Conservation (phyloP, 345 rosid genomes). For the Euphorbia peplus region DNA sequence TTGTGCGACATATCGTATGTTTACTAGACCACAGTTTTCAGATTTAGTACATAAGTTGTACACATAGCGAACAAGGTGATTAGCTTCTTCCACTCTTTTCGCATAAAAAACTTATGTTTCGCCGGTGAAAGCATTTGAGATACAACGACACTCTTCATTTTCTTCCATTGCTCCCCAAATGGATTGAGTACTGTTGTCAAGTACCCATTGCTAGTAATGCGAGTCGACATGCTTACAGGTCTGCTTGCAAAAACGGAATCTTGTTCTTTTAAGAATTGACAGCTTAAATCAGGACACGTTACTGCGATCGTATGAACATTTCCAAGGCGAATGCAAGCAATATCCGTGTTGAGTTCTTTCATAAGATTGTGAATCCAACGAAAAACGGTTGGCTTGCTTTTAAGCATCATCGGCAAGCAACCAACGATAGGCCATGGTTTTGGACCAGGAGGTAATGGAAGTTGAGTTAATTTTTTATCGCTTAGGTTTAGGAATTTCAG, state of each 20-base stretch:
- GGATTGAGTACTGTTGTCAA: conserved; percentile 31
- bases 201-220: conserved; percentile 28
- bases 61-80: conserved; percentile 35
- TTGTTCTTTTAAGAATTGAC: conserved; percentile 36
- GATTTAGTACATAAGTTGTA: conserved; percentile 22
- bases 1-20: conserved; percentile 7
- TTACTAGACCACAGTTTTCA: not conserved
- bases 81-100: conserved; percentile 41
- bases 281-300: conserved; percentile 33
- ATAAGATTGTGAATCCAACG: conserved; percentile 11
- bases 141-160: conserved; percentile 38
- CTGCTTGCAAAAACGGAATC: conserved; percentile 42
- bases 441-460: conserved; percentile 33
- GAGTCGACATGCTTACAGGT: conserved; percentile 26
- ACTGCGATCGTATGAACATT: conserved; percentile 9
- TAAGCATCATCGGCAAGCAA: conserved; percentile 27
- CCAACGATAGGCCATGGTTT: conserved; percentile 47
- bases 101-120: conserved; percentile 12
- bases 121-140: conserved; percentile 23
- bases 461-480: not conserved
- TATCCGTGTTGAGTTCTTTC: conserved; percentile 33
- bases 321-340: conserved; percentile 40
- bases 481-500: no score
- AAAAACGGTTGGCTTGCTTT: conserved; percentile 28
- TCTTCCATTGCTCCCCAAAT: conserved; percentile 44